Evolutionary conservation across 306 rosid species (phyloP), one percentile per base, ranked within the genome.

Genomic region (Cyclanthera cordifolia): DNA sequence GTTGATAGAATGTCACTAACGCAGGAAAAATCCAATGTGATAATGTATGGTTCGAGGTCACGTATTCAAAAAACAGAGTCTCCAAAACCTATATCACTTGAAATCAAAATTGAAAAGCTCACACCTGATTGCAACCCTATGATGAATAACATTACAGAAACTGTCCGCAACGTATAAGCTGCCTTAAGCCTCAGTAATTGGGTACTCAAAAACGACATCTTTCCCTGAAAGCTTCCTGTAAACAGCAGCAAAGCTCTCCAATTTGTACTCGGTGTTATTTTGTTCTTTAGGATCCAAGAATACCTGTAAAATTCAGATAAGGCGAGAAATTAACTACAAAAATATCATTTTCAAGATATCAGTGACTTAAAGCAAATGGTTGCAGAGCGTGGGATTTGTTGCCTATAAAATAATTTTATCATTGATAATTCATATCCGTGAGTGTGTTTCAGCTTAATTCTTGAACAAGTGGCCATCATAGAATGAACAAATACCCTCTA

Each of bases 231-330:
- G 80, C 81, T 91, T 91, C 77, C 90, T 73, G 77, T 88, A 88
- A 51, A 91, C 97, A 1, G 94, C 94, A 59, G 95, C 24, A 63
- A 88, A 91, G 21, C 89, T 85, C 72, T 91, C 97, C 70, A 91
- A 69, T 79, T 91, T 91, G 82, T 88, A 91, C 68, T 91, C 95
- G 0, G 95, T 88, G 74, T 85, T 86, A 86, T 86, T 91, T 3
- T 88, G 73, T 64, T 88, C 97, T 81, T 91, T 91, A 1, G 97
- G 94, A 45, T 91, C 97, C 85, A 91, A 83, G 79, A 83, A 82
- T 34, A 91, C 89, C 97, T 91, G 70, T 9, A 16, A 67, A 37
- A 47, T 17, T 19, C 2, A 1, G 24, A 66, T 24, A 45, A 47
- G 27, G 16, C 19, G 2, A 30, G 20, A 14, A 46, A 0, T 13